Base-by-base conservation (phyloP, 805 yeast species). In the Candida xiaguanensis region DNA sequence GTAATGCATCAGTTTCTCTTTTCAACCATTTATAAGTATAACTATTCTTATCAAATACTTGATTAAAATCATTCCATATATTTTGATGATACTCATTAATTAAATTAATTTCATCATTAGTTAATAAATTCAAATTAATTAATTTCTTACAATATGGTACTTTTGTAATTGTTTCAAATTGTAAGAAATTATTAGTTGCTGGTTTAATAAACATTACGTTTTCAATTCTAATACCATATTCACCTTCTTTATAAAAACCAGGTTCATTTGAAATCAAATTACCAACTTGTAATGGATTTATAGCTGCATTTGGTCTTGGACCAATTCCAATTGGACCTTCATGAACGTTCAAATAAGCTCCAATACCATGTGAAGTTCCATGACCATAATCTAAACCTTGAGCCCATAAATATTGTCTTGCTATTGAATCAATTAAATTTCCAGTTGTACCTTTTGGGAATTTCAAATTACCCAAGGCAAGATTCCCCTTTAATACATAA, bases 131-230 rank as follows among this genome's bases (percentile, higher is more conserved):
- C 6, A 50, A 57, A 54, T 89, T 86, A 42, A 90, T 88, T 55
- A 91, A 72, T 36, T 76, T 79, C 46, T 71, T 72, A 58, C 95
- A 87, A 30, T 45, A 84, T 14, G 99, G 99, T 15, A 86, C 85
- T 49, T 80, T 60, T 0, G 98, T 91, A 38, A 88, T 65, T 48
- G 95, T 88, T 45, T 86, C 95, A 57, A 93, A 89, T 44, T 76
- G 78, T 36, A 78, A 73, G 53, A 77, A 83, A 42, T 65, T 70
- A 35, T 78, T 85, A 39, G 67, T 73, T 34, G 65, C 50, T 34
- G 66, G 68, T 45, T 67, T 68, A 29, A 73, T 71, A 41, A 53
- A 67, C 67, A 77, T 66, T 53, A 76, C 75, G 49, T 72, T 67
- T 46, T 68, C 74, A 42, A 78, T 70, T 50, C 85, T 63, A 34